phyloP scores from a whole-genome alignment of 768 basidiomycete genomes.

The Cyathus striatus region DNA sequence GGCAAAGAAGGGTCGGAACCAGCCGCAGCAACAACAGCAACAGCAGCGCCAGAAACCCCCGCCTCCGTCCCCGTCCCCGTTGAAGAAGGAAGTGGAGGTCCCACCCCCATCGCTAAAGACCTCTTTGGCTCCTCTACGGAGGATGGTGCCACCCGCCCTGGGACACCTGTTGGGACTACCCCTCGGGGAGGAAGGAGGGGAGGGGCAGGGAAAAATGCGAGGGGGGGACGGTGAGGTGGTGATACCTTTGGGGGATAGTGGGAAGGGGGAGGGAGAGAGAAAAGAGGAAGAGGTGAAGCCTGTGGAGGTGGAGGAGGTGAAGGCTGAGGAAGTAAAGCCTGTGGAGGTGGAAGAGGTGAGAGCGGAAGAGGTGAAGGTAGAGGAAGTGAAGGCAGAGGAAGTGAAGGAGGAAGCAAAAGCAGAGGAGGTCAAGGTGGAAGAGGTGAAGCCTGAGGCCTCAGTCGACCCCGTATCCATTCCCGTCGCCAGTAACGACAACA shows the following conservation, averaged over 20 bases:
- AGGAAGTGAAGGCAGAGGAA: neutral
- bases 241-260: neutral
- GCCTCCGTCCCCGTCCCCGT: too few relatives aligned
- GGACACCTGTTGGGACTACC: slow-evolving; percentile 3
- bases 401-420: neutral
- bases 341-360: neutral
- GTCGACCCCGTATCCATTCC: slow-evolving; percentile 3
- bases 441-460: neutral
- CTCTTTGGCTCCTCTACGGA: slow-evolving; percentile 5
- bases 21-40: slow-evolving; percentile 1
- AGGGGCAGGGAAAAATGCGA: neutral
- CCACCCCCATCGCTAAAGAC: slow-evolving; percentile 1
- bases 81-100: neutral
- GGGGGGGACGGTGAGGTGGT: slow-evolving; percentile 3
- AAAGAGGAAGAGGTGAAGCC: neutral
- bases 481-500: slow-evolving; percentile 6
- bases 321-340: neutral
- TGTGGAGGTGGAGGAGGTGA: neutral
- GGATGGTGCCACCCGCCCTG: slow-evolving; percentile 10
- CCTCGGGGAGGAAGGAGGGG: neutral
- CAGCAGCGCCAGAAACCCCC: slow-evolving; percentile 2
- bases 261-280: neutral
- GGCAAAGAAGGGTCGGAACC: neutral
- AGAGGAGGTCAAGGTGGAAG: neutral
- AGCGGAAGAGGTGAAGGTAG: neutral